Conservation (phyloP, 2,329 filamentous ascomycete genomes). For the Curvularia eragrostidis region DNA sequence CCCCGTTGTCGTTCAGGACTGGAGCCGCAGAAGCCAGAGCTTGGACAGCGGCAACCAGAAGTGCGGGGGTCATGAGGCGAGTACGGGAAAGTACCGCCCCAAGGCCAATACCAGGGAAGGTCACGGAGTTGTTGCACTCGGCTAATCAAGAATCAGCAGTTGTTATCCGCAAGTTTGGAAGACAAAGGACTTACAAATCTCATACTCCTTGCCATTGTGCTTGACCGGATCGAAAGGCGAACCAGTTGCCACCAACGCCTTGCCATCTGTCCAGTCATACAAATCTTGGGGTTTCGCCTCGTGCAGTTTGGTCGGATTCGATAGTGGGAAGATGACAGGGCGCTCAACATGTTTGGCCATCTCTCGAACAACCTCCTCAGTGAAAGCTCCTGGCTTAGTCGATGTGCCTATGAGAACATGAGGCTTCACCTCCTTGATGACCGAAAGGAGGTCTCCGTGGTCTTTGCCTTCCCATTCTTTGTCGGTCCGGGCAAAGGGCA, state of each 20-base stretch:
- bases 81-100: slow-evolving; percentile 76
- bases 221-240: slow-evolving; percentile 80
- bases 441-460: slow-evolving; percentile 65
- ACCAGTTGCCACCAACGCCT: slow-evolving; percentile 80
- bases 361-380: slow-evolving; percentile 72
- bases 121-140: slow-evolving; percentile 88
- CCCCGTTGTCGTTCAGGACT: slow-evolving; percentile 67
- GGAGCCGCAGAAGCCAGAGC: slow-evolving; percentile 76
- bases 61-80: slow-evolving; percentile 71
- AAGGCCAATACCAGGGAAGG: slow-evolving; percentile 85
- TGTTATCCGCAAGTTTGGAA: no score
- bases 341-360: slow-evolving; percentile 76
- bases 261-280: slow-evolving; percentile 77
- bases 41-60: slow-evolving; percentile 81
- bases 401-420: slow-evolving; percentile 86
- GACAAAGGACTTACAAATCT: slow-evolving; percentile 58
- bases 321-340: slow-evolving; percentile 88
- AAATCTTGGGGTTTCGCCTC: slow-evolving; percentile 81
- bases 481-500: slow-evolving; percentile 68
- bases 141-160: slow-evolving; percentile 54
- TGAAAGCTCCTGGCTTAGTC: slow-evolving; percentile 78
- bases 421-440: slow-evolving; percentile 75
- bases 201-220: slow-evolving; percentile 61
- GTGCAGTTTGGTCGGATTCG: slow-evolving; percentile 83
- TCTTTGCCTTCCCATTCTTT: slow-evolving; percentile 67